Base-by-base conservation (phyloP, 805 yeast genomes). In the Kluyveromyces wickerhamii region DNA sequence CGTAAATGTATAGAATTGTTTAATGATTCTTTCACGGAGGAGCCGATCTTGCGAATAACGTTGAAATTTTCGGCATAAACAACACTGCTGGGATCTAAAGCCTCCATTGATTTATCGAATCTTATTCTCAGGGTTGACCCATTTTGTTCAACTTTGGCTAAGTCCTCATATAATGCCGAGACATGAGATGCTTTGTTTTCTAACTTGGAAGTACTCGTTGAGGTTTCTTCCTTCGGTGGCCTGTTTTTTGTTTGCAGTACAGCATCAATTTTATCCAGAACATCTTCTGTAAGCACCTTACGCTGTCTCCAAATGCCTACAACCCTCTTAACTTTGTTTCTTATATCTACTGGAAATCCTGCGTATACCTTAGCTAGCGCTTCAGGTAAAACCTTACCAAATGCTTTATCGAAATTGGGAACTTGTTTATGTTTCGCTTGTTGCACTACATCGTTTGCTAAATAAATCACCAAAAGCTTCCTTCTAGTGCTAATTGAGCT, bases 291-390 rank as follows among this genome's bases (percentile, higher is more conserved):
- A 40, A 79, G 77, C 0, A 79, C 69, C n/a, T 52, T 54, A 34
- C 88, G 60, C 46, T 74, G 74, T 25, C 66, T 64, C 86, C 86
- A 79, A n/a, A 79, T 82, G 24, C 62, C 66, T 12, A 75, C 62
- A 12, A 79, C 75, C 23, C 87, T 63, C 27, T 62, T 68, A 8
- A 77, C 66, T 36, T 75, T 73, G 30, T 67, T 69, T 39, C 66
- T 66, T 8, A 69, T 56, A n/a, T 67, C 72, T 23, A 49, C 36
- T 10, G 66, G 60, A n/a, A 59, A 54, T 15, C 46, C 53, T 3
- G 53, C 47, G 42, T 62, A 65, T 8, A 66, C 65, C 3, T 39
- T 41, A 4, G 45, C 53, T 9, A 69, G 36, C 2, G 66, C 62
- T 10, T 42, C 55, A 3, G 66, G 61, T 14, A 49, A 41, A 7